A percentile compares a stretch with the other conserved stretches of the same genome.
Conservation (phyloP, 306 rosid genomes). For the barrel medic (Medicago truncatula) region MtrunA17r5.0-ANR NC_053043.1:43241001-43241500, state of each 20-base stretch:
- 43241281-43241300: conserved; percentile 41
- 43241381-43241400: conserved; percentile 32
- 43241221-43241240: conserved; percentile 37
- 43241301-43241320: conserved; percentile 45
- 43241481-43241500: not conserved
- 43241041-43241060: conserved; percentile 38
- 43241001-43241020: conserved; percentile 49
- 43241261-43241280: conserved; percentile 54
- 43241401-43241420: conserved; percentile 52
- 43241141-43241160: conserved; percentile 56
- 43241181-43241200: conserved; percentile 17
- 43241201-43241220: conserved; percentile 39
- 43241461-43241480: not conserved
- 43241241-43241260: conserved; percentile 70
- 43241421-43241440: conserved; percentile 47
- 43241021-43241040: conserved; percentile 44
- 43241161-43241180: conserved; percentile 26
- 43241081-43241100: conserved; percentile 28
- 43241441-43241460: conserved; percentile 52
- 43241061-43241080: conserved; percentile 37
- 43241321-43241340: conserved; percentile 40
- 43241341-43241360: conserved; percentile 38
- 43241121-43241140: conserved; percentile 45
- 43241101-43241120: conserved; percentile 39
- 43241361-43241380: too few relatives aligned